phyloP scores from a whole-genome alignment of 768 basidiomycete species.

The Suillus fuscotomentosus region DNA sequence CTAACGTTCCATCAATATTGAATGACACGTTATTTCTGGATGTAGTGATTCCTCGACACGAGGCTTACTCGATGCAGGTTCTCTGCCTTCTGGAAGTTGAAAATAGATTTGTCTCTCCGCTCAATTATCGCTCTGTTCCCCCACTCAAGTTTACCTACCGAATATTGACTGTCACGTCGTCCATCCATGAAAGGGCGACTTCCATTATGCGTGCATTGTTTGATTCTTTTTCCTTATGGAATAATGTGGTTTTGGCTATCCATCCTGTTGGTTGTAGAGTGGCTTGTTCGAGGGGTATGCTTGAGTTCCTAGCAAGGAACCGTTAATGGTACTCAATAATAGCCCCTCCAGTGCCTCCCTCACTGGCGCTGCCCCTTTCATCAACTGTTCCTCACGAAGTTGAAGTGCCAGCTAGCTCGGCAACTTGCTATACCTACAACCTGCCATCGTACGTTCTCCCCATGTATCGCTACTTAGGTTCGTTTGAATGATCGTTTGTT shows the following conservation, averaged over 20 bases:
- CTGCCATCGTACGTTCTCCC: background rate
- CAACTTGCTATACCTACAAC: background rate
- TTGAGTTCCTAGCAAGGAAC: background rate
- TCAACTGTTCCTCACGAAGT: background rate
- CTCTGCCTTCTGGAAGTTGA: background rate
- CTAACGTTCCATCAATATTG: too few relatives aligned
- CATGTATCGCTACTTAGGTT: background rate
- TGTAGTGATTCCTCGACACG: background rate
- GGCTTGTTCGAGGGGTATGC: background rate
- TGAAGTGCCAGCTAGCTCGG: background rate
- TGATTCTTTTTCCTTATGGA: constrained; percentile 1
- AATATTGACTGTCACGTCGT: background rate
- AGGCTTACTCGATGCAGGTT: background rate
- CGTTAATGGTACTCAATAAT: background rate
- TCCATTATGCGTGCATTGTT: background rate
- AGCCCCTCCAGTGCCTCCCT: background rate
- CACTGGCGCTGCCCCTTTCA: background rate
- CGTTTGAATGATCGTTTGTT: background rate
- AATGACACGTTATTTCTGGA: too few relatives aligned
- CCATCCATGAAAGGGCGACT: background rate
- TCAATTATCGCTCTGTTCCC: background rate
- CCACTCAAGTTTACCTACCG: background rate
- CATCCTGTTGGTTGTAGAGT: background rate
- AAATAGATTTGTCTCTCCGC: background rate
- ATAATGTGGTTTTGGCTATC: background rate